Conservation (phyloP, 164 flowering plant genomes). For the Malania oleifera region DNA sequence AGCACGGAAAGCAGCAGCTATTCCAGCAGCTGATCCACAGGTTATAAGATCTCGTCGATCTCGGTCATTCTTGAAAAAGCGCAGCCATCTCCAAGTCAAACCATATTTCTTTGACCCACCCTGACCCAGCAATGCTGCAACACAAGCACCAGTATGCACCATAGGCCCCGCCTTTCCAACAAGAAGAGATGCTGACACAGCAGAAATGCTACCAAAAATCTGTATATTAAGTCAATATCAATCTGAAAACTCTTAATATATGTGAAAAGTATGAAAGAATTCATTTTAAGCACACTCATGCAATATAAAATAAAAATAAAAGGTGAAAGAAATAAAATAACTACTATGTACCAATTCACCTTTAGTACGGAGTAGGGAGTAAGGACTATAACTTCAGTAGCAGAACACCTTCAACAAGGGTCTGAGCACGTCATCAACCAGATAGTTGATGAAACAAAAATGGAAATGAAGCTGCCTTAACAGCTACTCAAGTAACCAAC, state of each 20-base stretch:
- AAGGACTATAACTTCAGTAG: no score
- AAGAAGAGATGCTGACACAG: conserved; percentile 72
- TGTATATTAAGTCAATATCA: conserved; percentile 22
- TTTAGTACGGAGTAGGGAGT: no score
- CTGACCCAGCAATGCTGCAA: conserved; percentile 74
- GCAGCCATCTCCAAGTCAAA: conserved; percentile 82
- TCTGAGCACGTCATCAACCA: no score
- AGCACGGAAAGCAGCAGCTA: conserved; percentile 92
- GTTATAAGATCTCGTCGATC: conserved; percentile 87
- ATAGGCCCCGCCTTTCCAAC: conserved; percentile 95
- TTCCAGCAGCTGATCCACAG: conserved; percentile 92
- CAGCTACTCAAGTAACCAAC: no score
- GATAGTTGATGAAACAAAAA: no score
- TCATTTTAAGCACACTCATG: no score
- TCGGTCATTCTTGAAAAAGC: conserved; percentile 77
- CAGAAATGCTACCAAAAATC: conserved; percentile 78
- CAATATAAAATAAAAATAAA: no score
- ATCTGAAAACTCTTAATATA: neutral
- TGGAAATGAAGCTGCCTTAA: no score
- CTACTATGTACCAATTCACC: no score
- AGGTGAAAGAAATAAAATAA: no score
- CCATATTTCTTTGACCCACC: conserved; percentile 76
- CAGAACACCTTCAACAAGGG: no score
- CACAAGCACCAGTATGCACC: conserved; percentile 85
- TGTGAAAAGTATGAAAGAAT: no score